Evolutionary conservation across 2,329 filamentous ascomycete species (phyloP).

Genomic region (Penicillium sp.): DNA sequence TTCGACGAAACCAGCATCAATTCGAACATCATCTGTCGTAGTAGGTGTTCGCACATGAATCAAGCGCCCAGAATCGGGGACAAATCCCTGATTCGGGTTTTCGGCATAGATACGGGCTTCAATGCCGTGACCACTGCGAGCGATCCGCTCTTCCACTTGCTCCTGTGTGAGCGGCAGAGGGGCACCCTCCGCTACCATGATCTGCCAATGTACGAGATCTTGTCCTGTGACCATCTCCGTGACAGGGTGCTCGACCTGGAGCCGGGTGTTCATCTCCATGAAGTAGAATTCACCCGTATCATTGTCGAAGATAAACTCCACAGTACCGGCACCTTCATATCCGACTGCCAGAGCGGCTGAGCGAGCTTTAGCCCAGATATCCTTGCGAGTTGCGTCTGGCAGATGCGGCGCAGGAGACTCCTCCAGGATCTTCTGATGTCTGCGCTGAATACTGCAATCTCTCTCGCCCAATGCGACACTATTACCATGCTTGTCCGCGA

Average conservation of each 20-base stretch:
- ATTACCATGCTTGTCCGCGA: slow-evolving; percentile 65
- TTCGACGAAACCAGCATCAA: slow-evolving; percentile 89
- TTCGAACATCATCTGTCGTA: slow-evolving; percentile 71
- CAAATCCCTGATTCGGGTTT: slow-evolving; percentile 85
- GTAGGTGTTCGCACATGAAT: slow-evolving; percentile 76
- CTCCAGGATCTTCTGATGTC: slow-evolving; percentile 67
- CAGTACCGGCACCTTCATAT: slow-evolving; percentile 66
- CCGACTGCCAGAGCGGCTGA: slow-evolving; percentile 63
- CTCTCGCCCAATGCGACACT: slow-evolving; percentile 64
- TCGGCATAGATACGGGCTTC: slow-evolving; percentile 97
- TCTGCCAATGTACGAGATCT: slow-evolving; percentile 92
- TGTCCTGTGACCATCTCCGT: slow-evolving; percentile 76
- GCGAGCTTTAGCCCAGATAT: slow-evolving; percentile 65
- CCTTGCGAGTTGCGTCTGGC: slow-evolving; percentile 59
- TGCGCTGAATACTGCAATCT: slow-evolving; percentile 65
- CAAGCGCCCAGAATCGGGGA: slow-evolving; percentile 87
- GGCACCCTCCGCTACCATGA: slow-evolving; percentile 76
- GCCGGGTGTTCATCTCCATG: slow-evolving; percentile 74
- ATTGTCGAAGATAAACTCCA: slow-evolving; percentile 70
- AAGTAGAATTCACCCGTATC: slow-evolving; percentile 67
- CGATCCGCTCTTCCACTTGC: slow-evolving; percentile 69
- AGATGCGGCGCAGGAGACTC: slow-evolving; percentile 66
- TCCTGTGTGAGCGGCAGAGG: slow-evolving; percentile 65
- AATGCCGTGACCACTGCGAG: slow-evolving; percentile 77
- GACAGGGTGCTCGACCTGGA: slow-evolving; percentile 97